Evolutionary conservation across 2,329 filamentous ascomycete species (phyloP), one percentile per base, ranked within the genome.

Genomic region (Madurella mycetomatis): DNA sequence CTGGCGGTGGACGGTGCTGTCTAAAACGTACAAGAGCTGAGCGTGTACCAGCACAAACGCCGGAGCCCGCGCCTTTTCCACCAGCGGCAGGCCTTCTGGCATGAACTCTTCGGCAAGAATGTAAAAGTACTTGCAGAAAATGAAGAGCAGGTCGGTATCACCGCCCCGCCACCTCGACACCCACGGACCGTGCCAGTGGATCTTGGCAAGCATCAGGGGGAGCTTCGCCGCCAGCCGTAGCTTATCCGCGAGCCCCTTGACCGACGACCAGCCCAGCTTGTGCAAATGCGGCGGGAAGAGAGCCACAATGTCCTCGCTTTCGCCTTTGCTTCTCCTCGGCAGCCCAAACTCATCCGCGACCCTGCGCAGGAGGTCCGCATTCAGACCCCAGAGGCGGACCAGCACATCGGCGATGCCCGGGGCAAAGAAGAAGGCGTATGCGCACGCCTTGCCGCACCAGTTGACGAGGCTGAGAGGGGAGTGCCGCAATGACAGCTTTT

Each of bases 381-480:
- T 82, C 17, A 90, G 77, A 39, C 82, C 83, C 91, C 92, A 96
- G 5, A 96, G 74, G 15, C 90, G 83, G 25, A 92, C 82, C 47
- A 96, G 76, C 48, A 95, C 82, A 65, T 95, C 90, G 8, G 90
- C 87, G 51, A 95, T 82, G 4, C 90, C 90, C 0, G 90, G 90
- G 30, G 89, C 92, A 65, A 95, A 96, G 72, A 92, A 94, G 70
- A 95, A 96, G 31, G 90, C 91, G 69, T 95, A 96, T 1, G 92
- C 91, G 65, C 88, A 92, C 4, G 90, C 89, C 71, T 94, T 95
- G 56, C 90, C 92, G 51, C 89, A 90, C 67, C 96, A 96, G 31
- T 87, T 87, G 54, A 96, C 88, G 55, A 91, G 70, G 62, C 83
- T 87, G 17, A 76, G 64, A 1, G 81, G 80, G 4, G 76, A 76